phyloP scores from a whole-genome alignment of 192 early-diverging fungal genomes.

The Phlyctochytrium bullatum region DNA sequence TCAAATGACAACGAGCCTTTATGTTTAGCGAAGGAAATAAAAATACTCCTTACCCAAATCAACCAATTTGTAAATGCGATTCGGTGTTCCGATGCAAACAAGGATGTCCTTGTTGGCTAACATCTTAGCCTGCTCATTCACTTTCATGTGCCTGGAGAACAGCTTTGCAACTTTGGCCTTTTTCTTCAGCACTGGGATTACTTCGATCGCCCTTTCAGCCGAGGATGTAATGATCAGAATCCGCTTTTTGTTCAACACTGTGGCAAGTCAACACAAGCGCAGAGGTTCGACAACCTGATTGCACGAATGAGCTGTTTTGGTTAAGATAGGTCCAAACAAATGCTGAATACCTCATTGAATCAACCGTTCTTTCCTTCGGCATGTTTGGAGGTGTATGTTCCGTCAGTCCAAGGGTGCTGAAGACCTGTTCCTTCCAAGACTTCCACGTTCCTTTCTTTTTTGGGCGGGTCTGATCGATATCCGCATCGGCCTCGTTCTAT shows the following conservation, averaged over 20 bases:
- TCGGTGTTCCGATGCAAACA: slow-evolving; percentile 68
- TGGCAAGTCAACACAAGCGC: neutral
- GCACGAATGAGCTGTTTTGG: neutral
- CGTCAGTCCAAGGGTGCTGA: neutral
- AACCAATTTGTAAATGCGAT: slow-evolving; percentile 60
- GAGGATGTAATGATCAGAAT: slow-evolving; percentile 56
- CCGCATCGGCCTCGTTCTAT: neutral
- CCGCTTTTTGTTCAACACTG: neutral
- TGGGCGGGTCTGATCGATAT: neutral
- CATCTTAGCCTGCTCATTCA: slow-evolving; percentile 63
- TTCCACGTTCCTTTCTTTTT: slow-evolving; percentile 4
- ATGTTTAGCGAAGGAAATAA: neutral
- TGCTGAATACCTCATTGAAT: slow-evolving; percentile 11
- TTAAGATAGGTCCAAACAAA: slow-evolving; percentile 3
- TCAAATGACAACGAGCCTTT: slow-evolving; percentile 56
- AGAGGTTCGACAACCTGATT: too few relatives aligned
- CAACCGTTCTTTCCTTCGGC: slow-evolving; percentile 12
- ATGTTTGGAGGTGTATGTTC: neutral
- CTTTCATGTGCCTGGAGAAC: slow-evolving; percentile 77
- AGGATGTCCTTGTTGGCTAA: slow-evolving; percentile 49
- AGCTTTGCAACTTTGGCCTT: slow-evolving; percentile 66
- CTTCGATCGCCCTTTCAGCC: slow-evolving; percentile 62
- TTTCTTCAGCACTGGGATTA: slow-evolving; percentile 52
- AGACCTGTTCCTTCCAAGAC: slow-evolving; percentile 7
- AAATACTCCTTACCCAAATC: slow-evolving; percentile 41